phyloP scores from a whole-genome alignment of 495 filamentous ascomycete species.

The Pyrenula massariospora region DNA sequence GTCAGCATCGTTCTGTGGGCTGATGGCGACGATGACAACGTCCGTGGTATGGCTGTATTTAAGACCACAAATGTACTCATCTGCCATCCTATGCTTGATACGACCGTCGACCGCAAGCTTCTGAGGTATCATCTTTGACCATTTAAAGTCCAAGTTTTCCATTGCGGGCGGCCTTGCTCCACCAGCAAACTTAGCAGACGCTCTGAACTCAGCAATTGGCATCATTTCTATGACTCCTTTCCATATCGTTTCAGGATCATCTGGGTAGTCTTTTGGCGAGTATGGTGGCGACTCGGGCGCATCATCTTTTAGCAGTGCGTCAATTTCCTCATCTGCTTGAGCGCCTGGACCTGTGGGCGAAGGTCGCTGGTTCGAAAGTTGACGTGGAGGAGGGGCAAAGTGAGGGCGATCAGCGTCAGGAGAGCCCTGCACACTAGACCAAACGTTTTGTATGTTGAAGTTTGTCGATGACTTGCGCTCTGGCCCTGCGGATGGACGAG shows the following conservation, averaged over 20 bases:
- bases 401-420: conserved; percentile 26
- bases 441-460: conserved; percentile 65
- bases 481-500: conserved; percentile 22
- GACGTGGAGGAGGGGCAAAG: conserved; percentile 4
- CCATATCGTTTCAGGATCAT: conserved; percentile 61
- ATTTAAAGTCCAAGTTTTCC: conserved; percentile 42
- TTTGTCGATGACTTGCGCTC: conserved; percentile 26
- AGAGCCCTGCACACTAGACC: conserved; percentile 49
- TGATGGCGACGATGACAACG: conserved; percentile 56
- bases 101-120: conserved; percentile 68
- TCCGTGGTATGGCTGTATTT: conserved; percentile 63
- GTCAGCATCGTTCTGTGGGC: conserved; percentile 37
- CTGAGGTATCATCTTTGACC: conserved; percentile 58
- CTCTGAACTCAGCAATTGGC: conserved; percentile 58
- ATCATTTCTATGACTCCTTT: conserved; percentile 69
- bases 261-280: conserved; percentile 61
- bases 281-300: conserved; percentile 78
- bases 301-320: conserved; percentile 75
- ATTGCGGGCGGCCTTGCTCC: conserved; percentile 51
- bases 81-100: conserved; percentile 67
- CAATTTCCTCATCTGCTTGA: conserved; percentile 79
- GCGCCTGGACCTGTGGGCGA: conserved; percentile 24
- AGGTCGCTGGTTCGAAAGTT: conserved; percentile 10
- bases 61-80: conserved; percentile 78
- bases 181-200: conserved; percentile 70